phyloP scores from a whole-genome alignment of 2,329 filamentous ascomycete species.

The Pyrenophora teres region DNA sequence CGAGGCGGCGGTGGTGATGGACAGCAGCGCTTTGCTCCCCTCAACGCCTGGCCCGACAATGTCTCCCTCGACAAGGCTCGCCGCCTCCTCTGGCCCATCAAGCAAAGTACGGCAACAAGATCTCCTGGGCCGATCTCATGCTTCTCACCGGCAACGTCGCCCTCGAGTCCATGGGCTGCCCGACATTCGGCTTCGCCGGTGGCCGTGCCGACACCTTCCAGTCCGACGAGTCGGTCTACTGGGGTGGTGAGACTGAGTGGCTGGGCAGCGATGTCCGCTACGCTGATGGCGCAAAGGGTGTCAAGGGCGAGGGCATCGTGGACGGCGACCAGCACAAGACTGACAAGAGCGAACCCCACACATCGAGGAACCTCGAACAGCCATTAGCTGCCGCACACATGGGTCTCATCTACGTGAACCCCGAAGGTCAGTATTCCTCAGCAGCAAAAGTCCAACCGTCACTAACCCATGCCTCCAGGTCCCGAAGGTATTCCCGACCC shows the following conservation, averaged over 20 bases:
- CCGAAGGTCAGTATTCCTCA: slow-evolving; percentile 54
- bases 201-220: slow-evolving; percentile 75
- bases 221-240: slow-evolving; percentile 76
- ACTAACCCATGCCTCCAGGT: slow-evolving; percentile 48
- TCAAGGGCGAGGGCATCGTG: slow-evolving; percentile 47
- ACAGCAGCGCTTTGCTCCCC: slow-evolving; percentile 78
- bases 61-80: slow-evolving; percentile 79
- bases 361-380: slow-evolving; percentile 64
- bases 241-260: slow-evolving; percentile 77
- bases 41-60: slow-evolving; percentile 84
- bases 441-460: not conserved
- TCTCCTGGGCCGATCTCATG: slow-evolving; percentile 77
- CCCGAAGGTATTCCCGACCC: slow-evolving; percentile 74
- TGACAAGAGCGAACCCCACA: slow-evolving; percentile 49
- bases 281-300: slow-evolving; percentile 55
- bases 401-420: slow-evolving; percentile 83
- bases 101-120: slow-evolving; percentile 82
- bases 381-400: slow-evolving; percentile 72
- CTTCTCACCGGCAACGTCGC: slow-evolving; percentile 77
- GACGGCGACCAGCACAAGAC: slow-evolving; percentile 42
- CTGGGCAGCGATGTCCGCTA: slow-evolving; percentile 76
- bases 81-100: slow-evolving; percentile 78
- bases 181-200: slow-evolving; percentile 74
- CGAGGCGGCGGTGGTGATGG: slow-evolving; percentile 75
- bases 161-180: slow-evolving; percentile 75